A percentile compares a stretch with the other conserved stretches of the same genome.
phyloP scores from a whole-genome alignment of 1,284 basidiomycete species.

The Retiboletus fuscus region DNA sequence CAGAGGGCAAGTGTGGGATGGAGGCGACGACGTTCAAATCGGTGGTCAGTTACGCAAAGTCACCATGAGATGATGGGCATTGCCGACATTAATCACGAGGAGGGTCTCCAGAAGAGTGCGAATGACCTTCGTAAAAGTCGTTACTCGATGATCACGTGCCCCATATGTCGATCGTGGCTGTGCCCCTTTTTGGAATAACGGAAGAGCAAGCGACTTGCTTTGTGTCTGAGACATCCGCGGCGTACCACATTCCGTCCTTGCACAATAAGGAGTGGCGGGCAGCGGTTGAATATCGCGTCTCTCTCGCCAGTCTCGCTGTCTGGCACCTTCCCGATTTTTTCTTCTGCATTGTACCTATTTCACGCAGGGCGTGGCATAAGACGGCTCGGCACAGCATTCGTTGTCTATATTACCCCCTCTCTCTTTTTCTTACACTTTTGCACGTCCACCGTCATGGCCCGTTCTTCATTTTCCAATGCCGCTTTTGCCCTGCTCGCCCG shows the following conservation, averaged over 20 bases:
- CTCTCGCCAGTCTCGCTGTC: no score
- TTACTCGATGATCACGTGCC: constrained; percentile 27
- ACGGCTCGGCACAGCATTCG: constrained; percentile 30
- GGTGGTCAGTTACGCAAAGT: constrained; percentile 1
- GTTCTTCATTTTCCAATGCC: constrained; percentile 41
- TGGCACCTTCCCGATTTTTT: no score
- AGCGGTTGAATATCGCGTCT: no score
- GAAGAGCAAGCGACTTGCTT: no score
- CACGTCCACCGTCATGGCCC: constrained; percentile 43
- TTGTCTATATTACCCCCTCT: constrained; percentile 7
- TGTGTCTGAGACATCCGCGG: no score
- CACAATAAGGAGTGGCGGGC: no score
- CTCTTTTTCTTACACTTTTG: constrained; percentile 8
- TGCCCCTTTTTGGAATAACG: no score
- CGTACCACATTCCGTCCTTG: no score
- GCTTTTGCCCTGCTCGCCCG: constrained; percentile 52
- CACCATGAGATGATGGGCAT: constrained; percentile 1
- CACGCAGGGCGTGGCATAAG: constrained; percentile 39
- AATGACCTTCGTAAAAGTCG: no score
- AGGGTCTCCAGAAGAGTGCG: no score
- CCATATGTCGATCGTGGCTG: no score
- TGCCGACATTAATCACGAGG: neutral
- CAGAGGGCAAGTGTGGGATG: constrained; percentile 25
- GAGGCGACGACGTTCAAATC: neutral
- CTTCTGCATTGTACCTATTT: constrained; percentile 7